Conservation (phyloP, 2,329 filamentous ascomycete species). For the Aspergillus sp. region DNA sequence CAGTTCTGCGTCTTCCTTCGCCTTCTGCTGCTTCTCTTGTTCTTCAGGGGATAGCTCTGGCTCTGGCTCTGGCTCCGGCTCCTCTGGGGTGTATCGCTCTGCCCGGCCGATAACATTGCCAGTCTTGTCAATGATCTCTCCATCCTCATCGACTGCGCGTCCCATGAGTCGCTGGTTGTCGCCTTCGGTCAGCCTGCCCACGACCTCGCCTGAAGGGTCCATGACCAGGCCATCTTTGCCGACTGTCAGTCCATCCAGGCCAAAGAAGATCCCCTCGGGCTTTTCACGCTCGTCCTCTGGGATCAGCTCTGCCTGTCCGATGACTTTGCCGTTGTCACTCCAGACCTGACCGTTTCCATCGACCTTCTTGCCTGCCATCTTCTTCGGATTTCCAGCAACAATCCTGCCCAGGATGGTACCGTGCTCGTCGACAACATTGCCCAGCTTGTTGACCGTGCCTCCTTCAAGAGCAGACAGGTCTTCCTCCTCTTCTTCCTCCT, state of each 20-base stretch:
- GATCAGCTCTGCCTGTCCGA: slow-evolving; percentile 58
- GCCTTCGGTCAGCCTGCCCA: slow-evolving; percentile 62
- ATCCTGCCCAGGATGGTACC: slow-evolving; percentile 59
- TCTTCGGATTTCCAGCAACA: slow-evolving; percentile 54
- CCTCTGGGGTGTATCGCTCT: slow-evolving; percentile 65
- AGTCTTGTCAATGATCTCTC: slow-evolving; percentile 66
- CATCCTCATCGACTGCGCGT: slow-evolving; percentile 66
- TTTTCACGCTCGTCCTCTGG: slow-evolving; percentile 48
- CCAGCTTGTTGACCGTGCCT: slow-evolving; percentile 63
- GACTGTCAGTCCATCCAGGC: slow-evolving; percentile 57
- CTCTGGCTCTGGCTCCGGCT: slow-evolving; percentile 17
- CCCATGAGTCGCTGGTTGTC: slow-evolving; percentile 64
- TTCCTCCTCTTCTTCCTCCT: slow-evolving; percentile 50
- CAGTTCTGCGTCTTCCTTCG: slow-evolving; percentile 50
- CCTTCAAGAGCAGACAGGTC: slow-evolving; percentile 60
- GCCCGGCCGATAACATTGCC: slow-evolving; percentile 67
- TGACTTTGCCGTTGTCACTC: slow-evolving; percentile 61
- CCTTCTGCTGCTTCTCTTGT: slow-evolving; percentile 53
- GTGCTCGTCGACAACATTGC: slow-evolving; percentile 60
- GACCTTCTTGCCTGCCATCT: slow-evolving; percentile 60
- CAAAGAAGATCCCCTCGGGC: slow-evolving; percentile 59
- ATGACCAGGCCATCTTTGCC: slow-evolving; percentile 58
- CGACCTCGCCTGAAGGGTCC: slow-evolving; percentile 38
- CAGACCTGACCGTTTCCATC: slow-evolving; percentile 63
- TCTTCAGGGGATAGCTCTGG: slow-evolving; percentile 28